These are phyloP conservation scores for Apophysomyces ossiformis DNA, from an alignment of 371 early-diverging fungal species.

Conservation along the genomic window DNA sequence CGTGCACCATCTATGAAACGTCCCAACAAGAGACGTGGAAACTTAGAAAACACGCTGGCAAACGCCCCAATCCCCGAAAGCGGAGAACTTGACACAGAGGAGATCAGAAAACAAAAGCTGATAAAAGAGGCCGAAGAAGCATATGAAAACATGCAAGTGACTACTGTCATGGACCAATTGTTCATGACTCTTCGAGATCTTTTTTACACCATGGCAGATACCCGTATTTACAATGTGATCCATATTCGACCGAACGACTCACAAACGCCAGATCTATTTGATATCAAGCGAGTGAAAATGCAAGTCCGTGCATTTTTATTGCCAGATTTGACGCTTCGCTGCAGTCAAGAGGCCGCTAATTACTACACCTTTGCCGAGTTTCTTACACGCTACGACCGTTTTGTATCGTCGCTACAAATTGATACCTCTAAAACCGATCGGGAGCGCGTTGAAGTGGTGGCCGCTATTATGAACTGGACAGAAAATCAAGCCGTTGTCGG, in stretches of 20 bases:
- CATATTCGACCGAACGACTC: slow-evolving; percentile 83
- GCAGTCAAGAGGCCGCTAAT: slow-evolving; percentile 64
- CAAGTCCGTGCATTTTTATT: slow-evolving; percentile 71
- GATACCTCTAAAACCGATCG: slow-evolving; percentile 41
- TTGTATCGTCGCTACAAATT: slow-evolving; percentile 42
- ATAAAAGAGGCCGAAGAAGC: slow-evolving; percentile 53
- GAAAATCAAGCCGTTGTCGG: slow-evolving; percentile 56
- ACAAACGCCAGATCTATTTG: slow-evolving; percentile 59
- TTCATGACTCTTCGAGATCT: slow-evolving; percentile 71
- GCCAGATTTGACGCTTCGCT: slow-evolving; percentile 62
- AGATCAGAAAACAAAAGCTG: slow-evolving; percentile 36
- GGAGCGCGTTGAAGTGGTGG: slow-evolving; percentile 45
- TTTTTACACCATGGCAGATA: slow-evolving; percentile 72
- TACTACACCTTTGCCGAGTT: slow-evolving; percentile 69
- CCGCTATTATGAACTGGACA: slow-evolving; percentile 54
- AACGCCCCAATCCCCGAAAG: slow-evolving; percentile 24
- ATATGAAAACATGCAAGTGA: slow-evolving; percentile 57
- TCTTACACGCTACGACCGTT: slow-evolving; percentile 59
- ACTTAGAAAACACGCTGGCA: slow-evolving; percentile 1
- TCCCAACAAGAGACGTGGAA: slow-evolving; percentile 38
- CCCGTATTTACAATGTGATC: slow-evolving; percentile 86
- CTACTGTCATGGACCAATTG: slow-evolving; percentile 72
- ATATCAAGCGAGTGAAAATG: slow-evolving; percentile 59
- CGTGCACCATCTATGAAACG: slow-evolving; percentile 74
- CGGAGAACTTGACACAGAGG: slow-evolving; percentile 23